Evolutionary conservation across 108 stramenopile species (phyloP), one percentile per base, ranked within the genome.

Genomic region (Cyclotella distinguenda): DNA sequence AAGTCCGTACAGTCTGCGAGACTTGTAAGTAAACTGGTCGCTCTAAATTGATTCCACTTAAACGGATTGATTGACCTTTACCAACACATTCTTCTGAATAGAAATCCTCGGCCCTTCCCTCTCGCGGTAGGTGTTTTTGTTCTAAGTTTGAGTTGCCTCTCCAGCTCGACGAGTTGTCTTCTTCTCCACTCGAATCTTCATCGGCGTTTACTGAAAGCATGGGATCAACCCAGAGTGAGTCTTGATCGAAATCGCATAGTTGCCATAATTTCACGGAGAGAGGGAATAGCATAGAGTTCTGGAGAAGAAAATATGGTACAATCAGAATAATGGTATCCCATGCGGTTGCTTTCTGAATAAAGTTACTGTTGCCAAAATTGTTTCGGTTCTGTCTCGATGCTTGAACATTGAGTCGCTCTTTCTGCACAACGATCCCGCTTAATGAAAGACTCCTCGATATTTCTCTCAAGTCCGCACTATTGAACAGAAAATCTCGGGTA

Each of bases 401-500:
- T 15, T 62, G 54, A 4, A 77, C 64, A 28, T 68, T 61, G 12
- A 72, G 39, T 0, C 76, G 56, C 15, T 68, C 68, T 40, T 66
- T 71, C 32, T 56, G 35, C 30, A 77, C 65, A 3, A 62, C 47
- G 6, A 77, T 47, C 38, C 76, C 76, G 44, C 76, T 72, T 33
- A 60, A 42, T 26, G 76, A 54, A 31, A 72, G 76, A 26, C 65
- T 66, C 28, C 55, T 55, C 22, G 68, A 60, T 9, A 77, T 55
- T 21, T 77, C 70, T 38, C 52, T 39, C 9, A 50, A 38, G 18
- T 52, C 46, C 70, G 50, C 53, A 25, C 70, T 55, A 55, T 77
- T 77, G 43, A 67, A 72, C 21, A 77, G 70, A 66, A 67, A 77
- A 46, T 77, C 68, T 51, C 49, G 53, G 5, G 76, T 72, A 6